Evolutionary conservation across 2,329 filamentous ascomycete species (phyloP).

Genomic region (Sphaceloma murrayae): DNA sequence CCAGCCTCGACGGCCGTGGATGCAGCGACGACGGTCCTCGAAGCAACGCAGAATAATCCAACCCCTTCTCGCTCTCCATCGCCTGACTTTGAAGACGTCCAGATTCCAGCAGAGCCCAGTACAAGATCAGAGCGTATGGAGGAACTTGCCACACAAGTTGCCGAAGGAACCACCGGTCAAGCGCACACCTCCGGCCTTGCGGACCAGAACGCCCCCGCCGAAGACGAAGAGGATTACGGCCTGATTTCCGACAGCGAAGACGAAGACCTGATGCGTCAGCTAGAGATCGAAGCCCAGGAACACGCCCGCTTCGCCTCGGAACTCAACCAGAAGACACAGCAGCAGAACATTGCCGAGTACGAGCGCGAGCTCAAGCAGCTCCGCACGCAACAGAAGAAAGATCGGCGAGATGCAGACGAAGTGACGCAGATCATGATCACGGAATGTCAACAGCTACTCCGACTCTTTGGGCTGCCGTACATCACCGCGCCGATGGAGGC

Average conservation of each 20-base stretch:
- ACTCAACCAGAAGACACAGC: slow-evolving; percentile 64
- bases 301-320: slow-evolving; percentile 86
- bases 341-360: slow-evolving; percentile 66
- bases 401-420: slow-evolving; percentile 90
- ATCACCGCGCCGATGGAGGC: slow-evolving; percentile 98
- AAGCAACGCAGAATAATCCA: slow-evolving; percentile 19
- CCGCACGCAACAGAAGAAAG: slow-evolving; percentile 90
- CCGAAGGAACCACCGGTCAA: not conserved
- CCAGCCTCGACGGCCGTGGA: slow-evolving; percentile 6
- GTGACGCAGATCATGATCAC: slow-evolving; percentile 93
- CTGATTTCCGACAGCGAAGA: slow-evolving; percentile 76
- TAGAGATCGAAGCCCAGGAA: slow-evolving; percentile 85
- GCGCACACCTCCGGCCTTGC: slow-evolving; percentile 16
- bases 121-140: not conserved
- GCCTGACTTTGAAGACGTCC: slow-evolving; percentile 45
- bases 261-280: slow-evolving; percentile 73
- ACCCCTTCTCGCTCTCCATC: slow-evolving; percentile 18
- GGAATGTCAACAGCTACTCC: slow-evolving; percentile 84
- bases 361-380: slow-evolving; percentile 79
- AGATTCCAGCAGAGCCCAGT: slow-evolving; percentile 25
- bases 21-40: slow-evolving; percentile 20
- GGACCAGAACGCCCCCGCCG: slow-evolving; percentile 21
- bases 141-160: not conserved
- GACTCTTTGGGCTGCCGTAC: slow-evolving; percentile 88
- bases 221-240: slow-evolving; percentile 33